Evolutionary conservation across 441 rosid species (phyloP).

Genomic region (Bruguiera hainesii): DNA sequence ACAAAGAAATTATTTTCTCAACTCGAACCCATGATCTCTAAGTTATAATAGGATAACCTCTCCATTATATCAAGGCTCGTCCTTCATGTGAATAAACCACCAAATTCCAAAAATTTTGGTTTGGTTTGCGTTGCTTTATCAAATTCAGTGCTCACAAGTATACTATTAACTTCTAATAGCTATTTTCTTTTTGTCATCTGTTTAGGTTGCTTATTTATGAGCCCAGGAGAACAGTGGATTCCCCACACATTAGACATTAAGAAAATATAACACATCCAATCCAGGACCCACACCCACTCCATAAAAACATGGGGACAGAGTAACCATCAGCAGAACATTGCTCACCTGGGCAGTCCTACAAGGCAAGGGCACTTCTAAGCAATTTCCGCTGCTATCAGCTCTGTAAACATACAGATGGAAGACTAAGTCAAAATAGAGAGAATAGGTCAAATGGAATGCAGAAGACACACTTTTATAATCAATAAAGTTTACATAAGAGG

Average conservation of each 20-base stretch:
- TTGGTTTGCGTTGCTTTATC: too few species aligned
- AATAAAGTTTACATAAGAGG: slow-evolving; percentile 10
- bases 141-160: too few species aligned
- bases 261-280: neutral
- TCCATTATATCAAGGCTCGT: too few species aligned
- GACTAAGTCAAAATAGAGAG: slow-evolving; percentile 14
- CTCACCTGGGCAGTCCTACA: slow-evolving; percentile 93
- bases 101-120: too few species aligned
- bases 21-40: too few species aligned
- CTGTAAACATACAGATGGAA: slow-evolving; percentile 37
- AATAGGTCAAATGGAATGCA: slow-evolving; percentile 7
- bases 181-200: neutral
- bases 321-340: slow-evolving; percentile 20
- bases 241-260: neutral
- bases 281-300: neutral
- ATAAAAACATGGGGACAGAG: neutral
- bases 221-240: neutral
- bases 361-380: slow-evolving; percentile 79
- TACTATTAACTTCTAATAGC: too few species aligned
- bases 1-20: too few species aligned
- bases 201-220: neutral
- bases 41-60: too few species aligned
- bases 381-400: slow-evolving; percentile 69
- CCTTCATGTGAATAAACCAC: too few species aligned
- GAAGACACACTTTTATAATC: slow-evolving; percentile 4